phyloP scores from a whole-genome alignment of 805 yeast species.

The Hanseniaspora occidentalis region DNA sequence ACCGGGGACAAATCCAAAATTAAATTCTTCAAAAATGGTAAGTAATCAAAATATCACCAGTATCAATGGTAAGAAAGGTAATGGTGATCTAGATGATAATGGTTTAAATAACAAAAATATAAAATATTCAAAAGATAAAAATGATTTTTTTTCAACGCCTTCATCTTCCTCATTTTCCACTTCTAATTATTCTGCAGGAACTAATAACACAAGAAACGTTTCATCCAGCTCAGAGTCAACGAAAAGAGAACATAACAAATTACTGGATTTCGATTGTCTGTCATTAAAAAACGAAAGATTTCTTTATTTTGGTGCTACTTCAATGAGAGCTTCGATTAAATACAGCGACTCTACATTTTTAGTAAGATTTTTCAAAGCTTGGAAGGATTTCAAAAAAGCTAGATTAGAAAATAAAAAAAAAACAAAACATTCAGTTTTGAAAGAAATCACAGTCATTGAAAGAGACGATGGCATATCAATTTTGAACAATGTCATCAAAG shows the following conservation, averaged over 20 bases:
- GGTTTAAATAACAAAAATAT: no score
- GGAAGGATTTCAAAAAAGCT: slow-evolving; percentile 17
- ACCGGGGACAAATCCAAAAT: not conserved
- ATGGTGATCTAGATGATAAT: no score
- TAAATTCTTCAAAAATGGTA: no score
- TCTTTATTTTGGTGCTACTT: slow-evolving; percentile 21
- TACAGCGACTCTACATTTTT: slow-evolving; percentile 5
- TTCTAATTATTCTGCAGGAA: no score
- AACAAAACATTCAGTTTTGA: slow-evolving; percentile 9
- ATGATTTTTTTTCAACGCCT: no score
- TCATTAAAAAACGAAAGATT: slow-evolving; percentile 12
- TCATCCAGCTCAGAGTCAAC: no score
- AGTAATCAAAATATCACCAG: no score
- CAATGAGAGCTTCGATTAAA: slow-evolving; percentile 12
- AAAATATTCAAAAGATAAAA: no score
- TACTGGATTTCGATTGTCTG: not conserved
- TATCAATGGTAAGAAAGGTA: no score
- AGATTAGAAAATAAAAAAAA: slow-evolving; percentile 15
- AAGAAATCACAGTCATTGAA: slow-evolving; percentile 13
- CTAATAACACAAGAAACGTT: no score
- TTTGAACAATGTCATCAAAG: slow-evolving; percentile 7
- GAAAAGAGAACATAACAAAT: not conserved
- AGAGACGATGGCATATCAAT: not conserved
- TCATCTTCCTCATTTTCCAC: no score
- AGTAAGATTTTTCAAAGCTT: slow-evolving; percentile 12